phyloP scores from a whole-genome alignment of 352 stramenopile genomes.

The Lagenidium giganteum region DNA sequence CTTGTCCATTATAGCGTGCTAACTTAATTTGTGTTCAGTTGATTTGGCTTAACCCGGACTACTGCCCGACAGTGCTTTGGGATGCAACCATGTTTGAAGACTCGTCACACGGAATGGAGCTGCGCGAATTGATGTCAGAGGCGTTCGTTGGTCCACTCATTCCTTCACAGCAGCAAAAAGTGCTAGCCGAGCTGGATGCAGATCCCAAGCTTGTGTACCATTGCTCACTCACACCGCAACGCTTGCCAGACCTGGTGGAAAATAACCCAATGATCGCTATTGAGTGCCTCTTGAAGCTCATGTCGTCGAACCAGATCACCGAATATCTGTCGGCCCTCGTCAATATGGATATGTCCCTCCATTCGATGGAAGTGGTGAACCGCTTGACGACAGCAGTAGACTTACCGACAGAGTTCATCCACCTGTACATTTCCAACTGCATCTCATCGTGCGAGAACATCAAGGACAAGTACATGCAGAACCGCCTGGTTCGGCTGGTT shows the following conservation, averaged over 20 bases:
- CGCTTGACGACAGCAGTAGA: conserved; percentile 89
- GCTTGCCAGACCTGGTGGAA: conserved; percentile 95
- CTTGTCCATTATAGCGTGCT: too few species aligned
- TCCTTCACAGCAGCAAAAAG: conserved; percentile 85
- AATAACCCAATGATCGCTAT: conserved; percentile 98
- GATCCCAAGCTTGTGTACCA: conserved; percentile 90
- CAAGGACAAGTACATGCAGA: conserved; percentile 98
- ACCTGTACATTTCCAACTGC: conserved; percentile 99
- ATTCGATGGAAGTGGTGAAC: conserved; percentile 98
- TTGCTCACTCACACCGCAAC: conserved; percentile 90
- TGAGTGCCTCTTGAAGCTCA: conserved; percentile 92
- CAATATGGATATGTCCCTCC: conserved; percentile 98
- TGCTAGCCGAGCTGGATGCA: conserved; percentile 84
- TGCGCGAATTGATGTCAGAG: conserved; percentile 88
- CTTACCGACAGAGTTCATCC: conserved; percentile 97
- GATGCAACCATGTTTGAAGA: conserved; percentile 87
- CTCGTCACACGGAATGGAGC: conserved; percentile 75
- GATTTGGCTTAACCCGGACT: conserved; percentile 91
- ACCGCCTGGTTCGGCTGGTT: conserved; percentile 96
- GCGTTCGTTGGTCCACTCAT: conserved; percentile 88
- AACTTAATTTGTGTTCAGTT: conserved; percentile 19
- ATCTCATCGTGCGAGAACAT: conserved; percentile 98
- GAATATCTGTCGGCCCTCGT: conserved; percentile 97
- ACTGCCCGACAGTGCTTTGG: conserved; percentile 88
- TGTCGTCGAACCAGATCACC: conserved; percentile 89